Evolutionary conservation across 2,329 filamentous ascomycete genomes (phyloP), one percentile per base, ranked within the genome.

Genomic region (Phyllosticta paracitricarpa): DNA sequence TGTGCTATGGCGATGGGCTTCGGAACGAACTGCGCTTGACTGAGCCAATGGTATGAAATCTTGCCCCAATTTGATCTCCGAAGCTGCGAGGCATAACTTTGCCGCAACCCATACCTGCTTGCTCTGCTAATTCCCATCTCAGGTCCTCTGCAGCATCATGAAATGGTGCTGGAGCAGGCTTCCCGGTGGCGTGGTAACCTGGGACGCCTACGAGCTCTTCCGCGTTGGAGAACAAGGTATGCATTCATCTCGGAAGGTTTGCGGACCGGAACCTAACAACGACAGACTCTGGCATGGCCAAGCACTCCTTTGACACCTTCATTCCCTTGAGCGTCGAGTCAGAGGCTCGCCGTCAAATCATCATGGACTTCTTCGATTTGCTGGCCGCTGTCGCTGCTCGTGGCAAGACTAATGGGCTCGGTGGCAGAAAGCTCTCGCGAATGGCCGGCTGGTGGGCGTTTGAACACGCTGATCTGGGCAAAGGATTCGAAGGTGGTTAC

Each of bases 361-460:
- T 97, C 62, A 92, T 95, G 70, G 89, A 96, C 76, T 97, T 96
- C 76, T 99, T 97, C 75, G 93, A 97, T 68, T 84, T 99, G 0
- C 78, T 99, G 54, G 86, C 93, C 3, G 91, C 93, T 7, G 85
- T 97, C 67, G 92, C 94, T 35, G 94, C 94, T 14, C 90, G 97
- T 69, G 90, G 90, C 66, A 97, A 97, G 77, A 85, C 81, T 60
- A 99, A 99, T 72, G 94, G 94, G 53, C 84, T 99, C 65, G 90
- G 91, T 63, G 94, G 94, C 26, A 86, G 92, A 65, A 97, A 97
- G 74, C 82, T 99, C 60, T 97, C 94, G 9, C 85, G 94, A 66
- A 90, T 96, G 82, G 94, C 93, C 51, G 91, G 92, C 54, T 99
- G 94, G 94, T 99, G 94, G 94, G 91, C 93, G 0, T 99, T 99